phyloP scores from a whole-genome alignment of 352 stramenopile species.

The Globisporangium mamillatum region DNA sequence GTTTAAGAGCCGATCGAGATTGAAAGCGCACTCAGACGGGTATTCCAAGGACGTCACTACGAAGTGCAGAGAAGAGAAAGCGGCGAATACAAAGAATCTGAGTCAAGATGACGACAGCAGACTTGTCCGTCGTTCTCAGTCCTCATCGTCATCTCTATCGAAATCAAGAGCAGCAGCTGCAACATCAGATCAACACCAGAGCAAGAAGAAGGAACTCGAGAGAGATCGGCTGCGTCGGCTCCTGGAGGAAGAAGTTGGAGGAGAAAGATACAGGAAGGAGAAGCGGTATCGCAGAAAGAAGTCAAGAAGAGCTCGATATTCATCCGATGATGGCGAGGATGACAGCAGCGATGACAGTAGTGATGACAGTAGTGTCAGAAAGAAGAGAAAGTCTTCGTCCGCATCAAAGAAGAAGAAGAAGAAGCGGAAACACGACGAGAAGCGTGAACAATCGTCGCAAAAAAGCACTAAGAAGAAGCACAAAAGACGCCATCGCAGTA shows the following conservation, averaged over 20 bases:
- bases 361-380: constrained; percentile 6
- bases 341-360: constrained; percentile 10
- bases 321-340: not conserved
- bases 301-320: not conserved
- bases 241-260: constrained; percentile 28
- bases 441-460: constrained; percentile 12
- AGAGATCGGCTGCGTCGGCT: constrained; percentile 31
- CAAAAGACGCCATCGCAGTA: not conserved
- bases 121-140: not conserved
- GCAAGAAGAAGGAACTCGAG: constrained; percentile 20
- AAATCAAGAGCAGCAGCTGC: not conserved
- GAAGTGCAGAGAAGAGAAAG: not conserved
- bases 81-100: not conserved
- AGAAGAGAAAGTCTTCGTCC: constrained; percentile 2
- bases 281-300: constrained; percentile 8
- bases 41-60: not conserved
- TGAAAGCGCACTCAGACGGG: not conserved
- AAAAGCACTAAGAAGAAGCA: constrained; percentile 15
- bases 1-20: not conserved
- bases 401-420: constrained; percentile 16
- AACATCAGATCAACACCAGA: not conserved
- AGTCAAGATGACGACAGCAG: not conserved
- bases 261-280: constrained; percentile 7
- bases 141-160: not conserved
- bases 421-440: constrained; percentile 24